phyloP scores from a whole-genome alignment of 805 yeast species.

The Zygosaccharomyces lentus region DNA sequence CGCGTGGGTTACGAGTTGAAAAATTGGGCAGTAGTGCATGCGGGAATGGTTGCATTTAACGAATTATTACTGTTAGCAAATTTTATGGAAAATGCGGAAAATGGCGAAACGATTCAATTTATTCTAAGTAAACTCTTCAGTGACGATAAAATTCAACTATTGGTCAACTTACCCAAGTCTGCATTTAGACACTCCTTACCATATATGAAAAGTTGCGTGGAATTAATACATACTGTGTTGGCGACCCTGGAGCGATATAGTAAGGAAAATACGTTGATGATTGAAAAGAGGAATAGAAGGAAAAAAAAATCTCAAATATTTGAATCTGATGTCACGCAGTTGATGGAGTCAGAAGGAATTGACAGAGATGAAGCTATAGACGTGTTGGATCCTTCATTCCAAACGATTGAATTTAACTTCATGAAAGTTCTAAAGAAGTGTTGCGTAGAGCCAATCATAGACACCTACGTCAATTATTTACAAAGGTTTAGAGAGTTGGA shows the following conservation, averaged over 20 bases:
- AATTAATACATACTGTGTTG: constrained; percentile 59
- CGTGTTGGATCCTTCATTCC: constrained; percentile 18
- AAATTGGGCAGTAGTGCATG: constrained; percentile 61
- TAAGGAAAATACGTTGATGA: constrained; percentile 47
- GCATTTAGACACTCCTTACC: constrained; percentile 61
- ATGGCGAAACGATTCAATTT: constrained; percentile 46
- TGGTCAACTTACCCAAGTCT: constrained; percentile 57
- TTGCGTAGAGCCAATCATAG: constrained; percentile 51
- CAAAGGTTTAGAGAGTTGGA: constrained; percentile 57
- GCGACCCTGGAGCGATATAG: constrained; percentile 63
- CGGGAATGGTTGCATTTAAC: constrained; percentile 61
- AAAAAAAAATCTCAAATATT: constrained; percentile 21
- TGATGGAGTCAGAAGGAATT: constrained; percentile 35
- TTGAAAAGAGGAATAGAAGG: constrained; percentile 42
- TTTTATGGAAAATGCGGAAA: constrained; percentile 38
- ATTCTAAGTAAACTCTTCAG: constrained; percentile 67
- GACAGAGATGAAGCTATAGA: constrained; percentile 35
- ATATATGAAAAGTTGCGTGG: constrained; percentile 56
- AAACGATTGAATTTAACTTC: constrained; percentile 21
- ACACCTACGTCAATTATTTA: constrained; percentile 61
- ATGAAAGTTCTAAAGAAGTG: constrained; percentile 22
- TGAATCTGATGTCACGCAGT: constrained; percentile 34
- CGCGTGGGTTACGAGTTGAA: constrained; percentile 41
- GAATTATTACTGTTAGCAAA: constrained; percentile 50
- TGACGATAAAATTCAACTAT: constrained; percentile 50